Base-by-base conservation (phyloP, 345 rosid species). In the Dimocarpus longan region DNA sequence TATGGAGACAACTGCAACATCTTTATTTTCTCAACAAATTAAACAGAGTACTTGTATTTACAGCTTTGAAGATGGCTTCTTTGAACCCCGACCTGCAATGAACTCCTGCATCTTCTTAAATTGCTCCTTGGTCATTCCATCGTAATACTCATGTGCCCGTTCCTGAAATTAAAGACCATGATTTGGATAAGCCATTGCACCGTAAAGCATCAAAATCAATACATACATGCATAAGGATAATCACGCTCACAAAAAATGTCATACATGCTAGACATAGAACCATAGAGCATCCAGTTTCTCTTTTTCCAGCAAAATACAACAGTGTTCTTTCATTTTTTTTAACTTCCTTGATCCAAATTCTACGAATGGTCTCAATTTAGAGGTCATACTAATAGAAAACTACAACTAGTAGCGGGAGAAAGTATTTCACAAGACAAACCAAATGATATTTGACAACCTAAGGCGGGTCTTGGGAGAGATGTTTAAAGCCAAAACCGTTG, bases 41-140 rank as follows among this genome's bases (percentile, higher is more conserved):
- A 2, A 32, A 32, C 37, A 32, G 8, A 46, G 52, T 16, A 16
- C 37, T 48, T 10, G 50, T 70, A 70, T 63, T 80, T 93, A 93
- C 80, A 95, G 72, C 79, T 88, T 93, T 13, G 98, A 80, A 69
- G 91, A 50, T 50, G 87, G 88, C 80, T 91, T 90, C 83, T 87
- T 88, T 26, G 92, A 73, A 79, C 93, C 76, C 79, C 93, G 89
- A 50, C 86, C 89, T 22, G 92, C 92, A 50, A 96, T 91, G 82
- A 94, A 96, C 81, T 93, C 92, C 74, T 94, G 98, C 99, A 96
- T 93, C 88, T 93, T 94, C 97, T 87, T 90, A 80, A 96, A 96
- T 71, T 93, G 97, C 76, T 94, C 98, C 74, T 90, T 91, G 0
- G 92, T 90, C 98, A 96, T 94, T 54, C 98, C 95, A 26, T 40